Evolutionary conservation across 805 yeast genomes (phyloP), one percentile per base, ranked within the genome.

Genomic region (Metahyphopichia silvanorum): DNA sequence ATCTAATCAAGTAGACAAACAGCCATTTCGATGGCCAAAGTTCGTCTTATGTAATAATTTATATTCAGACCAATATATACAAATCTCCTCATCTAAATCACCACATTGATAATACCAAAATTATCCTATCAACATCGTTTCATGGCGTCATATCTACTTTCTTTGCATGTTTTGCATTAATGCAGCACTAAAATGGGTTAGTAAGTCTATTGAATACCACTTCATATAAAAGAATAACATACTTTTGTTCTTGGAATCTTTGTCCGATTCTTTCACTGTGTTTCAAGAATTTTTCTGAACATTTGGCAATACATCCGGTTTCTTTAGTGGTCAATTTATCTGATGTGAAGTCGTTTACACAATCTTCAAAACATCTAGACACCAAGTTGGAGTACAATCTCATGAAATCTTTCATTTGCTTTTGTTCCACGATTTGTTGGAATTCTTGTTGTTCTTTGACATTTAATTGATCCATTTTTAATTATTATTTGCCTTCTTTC

Each of bases 401-500:
- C 98, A 93, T 91, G 82, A 91, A 93, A 63, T 91, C 98, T 66
- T 85, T 86, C 96, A 93, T 89, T 69, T 91, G 98, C 74, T 91
- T 91, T 60, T 85, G 89, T 69, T 91, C 98, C 44, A 91, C 95
- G 44, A 91, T 70, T 63, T 82, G 89, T 67, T 88, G 96, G 67
- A 91, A 91, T 52, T 88, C 91, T 66, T 88, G 96, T 69, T 93
- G 98, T 69, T 91, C 98, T 60, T 86, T 85, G 58, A 80, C 81
- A 75, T 91, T 91, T 51, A 91, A 75, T 65, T 86, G 94, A 57
- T 91, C 98, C 98, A 91, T 91, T 33, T 49, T 74, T 23, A n/a
- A 3, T 23, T 9, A n/a, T n/a, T n/a, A n/a, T n/a, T n/a, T n/a
- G n/a, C n/a, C n/a, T n/a, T n/a, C n/a, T n/a, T n/a, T n/a, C n/a